Evolutionary conservation across 805 yeast species (phyloP).

Genomic region (Yarrowia sp.): DNA sequence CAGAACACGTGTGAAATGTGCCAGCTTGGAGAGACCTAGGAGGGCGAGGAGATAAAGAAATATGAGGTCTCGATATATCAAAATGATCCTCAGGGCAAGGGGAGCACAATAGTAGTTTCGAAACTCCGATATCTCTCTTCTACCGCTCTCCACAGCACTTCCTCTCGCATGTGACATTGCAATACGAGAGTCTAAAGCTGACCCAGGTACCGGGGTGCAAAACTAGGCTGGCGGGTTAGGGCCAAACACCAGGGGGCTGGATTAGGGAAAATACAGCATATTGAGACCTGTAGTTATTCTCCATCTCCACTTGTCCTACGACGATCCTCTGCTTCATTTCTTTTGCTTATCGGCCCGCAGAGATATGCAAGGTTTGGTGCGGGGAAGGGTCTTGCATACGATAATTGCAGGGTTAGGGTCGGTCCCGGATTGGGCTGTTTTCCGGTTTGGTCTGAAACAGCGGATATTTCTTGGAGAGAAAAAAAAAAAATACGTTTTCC

Average conservation of each 20-base stretch:
- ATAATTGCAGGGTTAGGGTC: slow-evolving; percentile 8
- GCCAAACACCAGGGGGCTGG: background rate
- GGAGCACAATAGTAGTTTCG: too few species aligned
- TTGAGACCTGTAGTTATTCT: too few species aligned
- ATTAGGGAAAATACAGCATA: too few species aligned
- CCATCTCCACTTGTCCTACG: too few species aligned
- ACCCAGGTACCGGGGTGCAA: background rate
- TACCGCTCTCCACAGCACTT: too few species aligned
- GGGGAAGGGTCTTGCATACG: slow-evolving; percentile 24
- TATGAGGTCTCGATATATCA: background rate
- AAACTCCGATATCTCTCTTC: too few species aligned
- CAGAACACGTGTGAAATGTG: slow-evolving; percentile 13
- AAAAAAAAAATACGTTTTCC: too few species aligned
- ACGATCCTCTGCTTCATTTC: background rate
- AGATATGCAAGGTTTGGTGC: slow-evolving; percentile 5
- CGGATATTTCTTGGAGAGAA: background rate
- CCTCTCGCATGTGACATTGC: slow-evolving; percentile 5
- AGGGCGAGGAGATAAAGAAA: background rate
- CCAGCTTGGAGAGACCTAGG: too few species aligned
- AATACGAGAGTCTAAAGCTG: slow-evolving; percentile 24
- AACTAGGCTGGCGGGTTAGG: background rate
- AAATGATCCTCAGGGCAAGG: too few species aligned
- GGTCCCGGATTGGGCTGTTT: background rate
- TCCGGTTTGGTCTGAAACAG: slow-evolving; percentile 5
- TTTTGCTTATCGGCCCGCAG: slow-evolving; percentile 16